Base-by-base conservation (phyloP, 2,329 filamentous ascomycete genomes). In the Penicillium sp. region DNA sequence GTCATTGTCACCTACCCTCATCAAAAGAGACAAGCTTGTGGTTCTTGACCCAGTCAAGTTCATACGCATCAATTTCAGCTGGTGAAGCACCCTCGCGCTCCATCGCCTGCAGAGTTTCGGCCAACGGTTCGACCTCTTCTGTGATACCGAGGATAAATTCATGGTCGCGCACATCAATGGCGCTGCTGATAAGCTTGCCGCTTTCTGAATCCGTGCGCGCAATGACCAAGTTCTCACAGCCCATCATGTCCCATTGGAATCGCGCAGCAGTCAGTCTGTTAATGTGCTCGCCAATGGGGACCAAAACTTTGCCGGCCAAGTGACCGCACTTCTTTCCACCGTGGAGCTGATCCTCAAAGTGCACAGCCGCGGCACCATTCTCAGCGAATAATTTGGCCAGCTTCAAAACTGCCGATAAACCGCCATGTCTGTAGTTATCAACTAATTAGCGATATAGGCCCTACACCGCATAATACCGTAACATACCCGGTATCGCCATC, bases 231-330 rank as follows among this genome's bases (percentile, higher is more conserved):
- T 96, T 98, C 79, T 99, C 95, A 52, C 86, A 88, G 47, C 93
- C 95, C 93, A 99, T 98, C 66, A 97, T 83, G 70, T 99, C 95
- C 93, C 93, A 99, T 72, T 99, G 95, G 79, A 96, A 97, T 58
- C 95, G 88, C 3, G 93, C 88, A 1, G 95, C 93, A 21, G 92
- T 88, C 5, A 99, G 86, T 27, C 95, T 88, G 79, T 96, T 97
- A 81, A 98, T 96, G 79, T 99, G 95, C 73, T 98, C 95, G 59
- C 92, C 90, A 0, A 93, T 86, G 0, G 95, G 93, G 3, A 98
- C 95, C 9, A 99, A 82, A 1, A 98, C 95, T 75, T 98, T 99
- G 65, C 95, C 95, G 1, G 95, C 95, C 59, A 98, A 80, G 77
- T 99, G 95, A 16, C 95, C 95, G 71, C 95, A 99, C 78, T 98